These are phyloP conservation scores for Fusarium zealandicum DNA, from an alignment of 2,329 filamentous ascomycete species.

Conservation along the genomic window DNA sequence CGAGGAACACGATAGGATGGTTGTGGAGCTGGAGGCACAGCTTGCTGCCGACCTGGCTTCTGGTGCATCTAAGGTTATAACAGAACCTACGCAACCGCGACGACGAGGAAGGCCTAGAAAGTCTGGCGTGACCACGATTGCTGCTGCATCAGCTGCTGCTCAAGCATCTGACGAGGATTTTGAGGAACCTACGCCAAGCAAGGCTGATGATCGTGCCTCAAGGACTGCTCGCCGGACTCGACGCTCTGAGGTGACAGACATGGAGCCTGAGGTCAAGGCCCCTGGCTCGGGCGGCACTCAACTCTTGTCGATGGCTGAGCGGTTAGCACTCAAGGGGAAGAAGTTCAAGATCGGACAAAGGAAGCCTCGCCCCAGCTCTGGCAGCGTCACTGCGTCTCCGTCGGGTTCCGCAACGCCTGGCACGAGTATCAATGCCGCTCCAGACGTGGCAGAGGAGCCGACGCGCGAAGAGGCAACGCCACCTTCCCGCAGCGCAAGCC, in stretches of 20 bases:
- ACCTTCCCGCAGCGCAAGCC: neutral
- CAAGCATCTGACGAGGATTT: conserved; percentile 1
- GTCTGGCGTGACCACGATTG: conserved; percentile 39
- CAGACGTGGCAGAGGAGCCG: neutral
- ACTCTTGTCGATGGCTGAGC: conserved; percentile 64
- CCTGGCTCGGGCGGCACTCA: conserved; percentile 34
- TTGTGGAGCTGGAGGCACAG: conserved; percentile 30
- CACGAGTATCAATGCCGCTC: neutral
- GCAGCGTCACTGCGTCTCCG: conserved; percentile 7
- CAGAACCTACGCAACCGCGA: conserved; percentile 11
- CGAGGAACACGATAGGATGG: conserved; percentile 25
- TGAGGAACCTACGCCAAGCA: conserved; percentile 2
- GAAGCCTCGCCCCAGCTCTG: conserved; percentile 31
- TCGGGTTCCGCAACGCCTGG: conserved; percentile 6
- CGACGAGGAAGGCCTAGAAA: conserved; percentile 41
- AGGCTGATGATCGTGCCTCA: conserved; percentile 3
- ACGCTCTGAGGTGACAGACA: conserved; percentile 24
- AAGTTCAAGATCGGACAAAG: conserved; percentile 59
- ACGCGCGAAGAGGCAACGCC: neutral
- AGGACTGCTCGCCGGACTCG: conserved; percentile 38
- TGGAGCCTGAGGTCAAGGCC: conserved; percentile 3
- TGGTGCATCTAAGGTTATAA: neutral
- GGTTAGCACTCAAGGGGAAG: conserved; percentile 62
- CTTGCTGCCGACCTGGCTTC: conserved; percentile 24
- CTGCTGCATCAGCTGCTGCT: conserved; percentile 18